Base-by-base conservation (phyloP, 345 rosid species). In the Citrus trifoliata region DNA sequence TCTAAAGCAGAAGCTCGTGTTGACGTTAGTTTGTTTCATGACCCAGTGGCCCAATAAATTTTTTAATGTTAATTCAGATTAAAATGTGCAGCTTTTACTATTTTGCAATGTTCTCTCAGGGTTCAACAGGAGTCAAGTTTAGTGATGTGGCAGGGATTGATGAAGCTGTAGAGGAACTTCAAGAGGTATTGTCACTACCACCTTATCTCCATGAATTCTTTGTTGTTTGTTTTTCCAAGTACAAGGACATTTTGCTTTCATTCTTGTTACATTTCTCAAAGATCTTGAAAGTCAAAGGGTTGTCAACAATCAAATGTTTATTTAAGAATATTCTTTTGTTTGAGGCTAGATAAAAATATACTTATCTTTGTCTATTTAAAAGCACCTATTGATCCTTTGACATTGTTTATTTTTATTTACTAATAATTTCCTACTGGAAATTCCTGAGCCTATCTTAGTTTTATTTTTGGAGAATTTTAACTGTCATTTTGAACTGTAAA, bases 1-100 rank as follows among this genome's bases (percentile, higher is more conserved):
- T 95, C 98, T 79, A 95, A 95, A 91, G 95, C 98, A 66, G 98
- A 95, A 90, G 98, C 98, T 80, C 98, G 98, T 82, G 98, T 95
- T 87, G 98, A 95, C 77, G 98, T 93, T 74, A 87, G 95, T 85
- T 75, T 84, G 48, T 68, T 22, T n/a, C 22, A 32, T 73, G 58
- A 58, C 56, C 62, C 14, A 22, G 25, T 58, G 70, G 42, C 56
- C 8, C 66, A 60, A 22, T 70, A 38, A 38, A 56, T 74, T 56
- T 68, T 62, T 32, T 46, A 38, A 16, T 71, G 32, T 71, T 73
- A 9, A 0, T 61, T 74, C 70, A 71, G 72, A 78, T 71, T 25
- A 70, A 40, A 70, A 21, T 66, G 78, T 75, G 63, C 78, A 40
- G 80, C 76, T 84, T 80, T 46, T 68, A 64, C 64, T 67, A 55